Evolutionary conservation across 2,329 filamentous ascomycete genomes (phyloP).

Genomic region (Colletotrichum tamarilloi): DNA sequence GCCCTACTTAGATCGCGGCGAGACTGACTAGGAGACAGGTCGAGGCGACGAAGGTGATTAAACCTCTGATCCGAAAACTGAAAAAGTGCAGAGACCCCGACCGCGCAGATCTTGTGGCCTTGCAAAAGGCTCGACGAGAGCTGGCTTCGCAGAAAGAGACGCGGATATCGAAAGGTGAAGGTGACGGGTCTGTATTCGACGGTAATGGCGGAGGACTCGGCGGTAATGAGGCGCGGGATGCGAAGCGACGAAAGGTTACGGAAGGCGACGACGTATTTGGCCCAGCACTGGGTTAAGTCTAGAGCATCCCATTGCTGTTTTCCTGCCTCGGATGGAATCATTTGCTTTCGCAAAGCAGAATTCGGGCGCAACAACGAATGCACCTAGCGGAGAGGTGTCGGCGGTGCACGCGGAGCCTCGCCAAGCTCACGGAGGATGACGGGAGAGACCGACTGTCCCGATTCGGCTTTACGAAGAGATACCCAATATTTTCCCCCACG

Average conservation of each 20-base stretch:
- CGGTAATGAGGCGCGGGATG: conserved; percentile 45
- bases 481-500: background rate
- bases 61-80: conserved; percentile 75
- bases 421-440: background rate
- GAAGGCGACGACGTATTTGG: conserved; percentile 60
- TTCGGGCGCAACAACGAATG: background rate
- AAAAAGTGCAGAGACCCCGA: conserved; percentile 80
- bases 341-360: background rate
- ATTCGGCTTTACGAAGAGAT: conserved; percentile 26
- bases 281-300: conserved; percentile 11
- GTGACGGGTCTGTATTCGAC: conserved; percentile 61
- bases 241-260: conserved; percentile 59
- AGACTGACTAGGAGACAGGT: conserved; percentile 50
- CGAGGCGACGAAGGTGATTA: conserved; percentile 61
- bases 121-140: conserved; percentile 73
- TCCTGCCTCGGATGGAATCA: background rate
- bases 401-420: background rate
- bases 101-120: conserved; percentile 76
- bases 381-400: background rate
- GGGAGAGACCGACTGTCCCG: background rate
- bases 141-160: conserved; percentile 54
- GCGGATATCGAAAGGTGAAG: conserved; percentile 47
- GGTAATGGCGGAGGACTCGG: conserved; percentile 37
- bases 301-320: background rate
- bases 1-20: background rate